Base-by-base conservation (phyloP, 2,329 filamentous ascomycete species). In the Sporothrix brasiliensis region DNA sequence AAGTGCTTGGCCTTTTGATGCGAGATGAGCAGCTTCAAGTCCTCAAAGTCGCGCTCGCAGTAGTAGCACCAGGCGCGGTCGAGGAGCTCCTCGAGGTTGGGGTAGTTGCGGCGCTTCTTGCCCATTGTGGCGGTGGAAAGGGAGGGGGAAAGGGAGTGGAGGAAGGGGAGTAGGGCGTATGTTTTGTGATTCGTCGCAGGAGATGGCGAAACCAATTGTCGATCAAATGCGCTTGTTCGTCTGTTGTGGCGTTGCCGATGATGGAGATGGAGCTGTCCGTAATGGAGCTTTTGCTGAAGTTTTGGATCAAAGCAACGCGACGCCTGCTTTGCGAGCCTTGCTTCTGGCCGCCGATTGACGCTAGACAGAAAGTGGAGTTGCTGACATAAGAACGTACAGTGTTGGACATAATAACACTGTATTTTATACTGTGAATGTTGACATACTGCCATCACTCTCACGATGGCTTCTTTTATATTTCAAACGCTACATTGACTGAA, bases 1-100 rank as follows among this genome's bases (percentile, higher is more conserved):
- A 97, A 98, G 81, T 99, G 95, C 82, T 98, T 98, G n/a, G 94
- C 94, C 80, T 97, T 98, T 78, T 98, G 95, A 80, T 99, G 95
- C 71, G 92, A 94, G 76, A 97, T 96, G 74, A 99, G 89, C 75
- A 98, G 93, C 84, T 97, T 97, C 61, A 97, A 81, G 80, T 99
- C 95, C 80, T 98, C 94, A 79, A 98, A 99, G 82, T 98, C 94
- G 83, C 94, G 92, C 82, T 99, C 95, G 81, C 95, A 99, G 84
- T 99, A 99, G 83, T 97, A 99, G 83, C 95, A 99, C 94, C 94
- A 98, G 66, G 94, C 91, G 71, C 94, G 91, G 75, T 85, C 84
- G 73, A 99, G 87, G 75, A 97, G 85, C 82, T 98, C 93, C 83
- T 98, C 92, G 75, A 97, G 85, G 76, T 94, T 89, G 73, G 93